Evolutionary conservation across 2,329 filamentous ascomycete genomes (phyloP), one percentile per base, ranked within the genome.

Genomic region (Aspergillus candidus): DNA sequence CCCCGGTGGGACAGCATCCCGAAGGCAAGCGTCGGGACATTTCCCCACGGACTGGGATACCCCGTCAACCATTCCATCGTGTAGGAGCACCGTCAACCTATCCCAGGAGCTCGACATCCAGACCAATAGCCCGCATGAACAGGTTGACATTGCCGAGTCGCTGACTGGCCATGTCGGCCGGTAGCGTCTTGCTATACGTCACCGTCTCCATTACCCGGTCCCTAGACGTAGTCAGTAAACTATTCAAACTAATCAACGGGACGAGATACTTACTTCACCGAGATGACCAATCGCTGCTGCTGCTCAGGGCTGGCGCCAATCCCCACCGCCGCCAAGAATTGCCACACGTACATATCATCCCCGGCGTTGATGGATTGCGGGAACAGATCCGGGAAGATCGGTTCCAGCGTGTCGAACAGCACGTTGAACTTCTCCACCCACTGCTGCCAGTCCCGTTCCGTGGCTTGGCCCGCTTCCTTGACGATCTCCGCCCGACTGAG

Each of bases 171-270:
- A 97, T 88, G 45, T 93, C 86, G 12, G 83, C 77, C 13, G 93
- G 91, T 30, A 98, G 75, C 1, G 88, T 91, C 76, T 95, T 96
- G 58, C 88, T 85, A 41, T 94, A 80, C 27, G 79, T 75, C 10
- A 98, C 88, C 0, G 93, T 97, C 63, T 95, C 90, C 80, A 97
- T 94, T 47, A 98, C 93, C 42, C 91, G 84, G 60, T 98, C 93
- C 70, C 72, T 75, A 43, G 18, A 44, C 27, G 38, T 31, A 33
- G 36, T 30, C 7, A 44, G 60, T 52, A 62, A 35, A 37, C 11
- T 4, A 36, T 15, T 7, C 15, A 5, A n/a, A 22, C 8, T n/a
- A 29, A 31, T 10, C 11, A 18, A 18, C 6, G 18, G 17, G 4
- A 14, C 31, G 35, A 18, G 32, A 22, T 32, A 69, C 72, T 68